These are phyloP conservation scores for Schoenoplectus triqueter DNA, from an alignment of 202 grass and related monocot species.

Conservation along the genomic window DNA sequence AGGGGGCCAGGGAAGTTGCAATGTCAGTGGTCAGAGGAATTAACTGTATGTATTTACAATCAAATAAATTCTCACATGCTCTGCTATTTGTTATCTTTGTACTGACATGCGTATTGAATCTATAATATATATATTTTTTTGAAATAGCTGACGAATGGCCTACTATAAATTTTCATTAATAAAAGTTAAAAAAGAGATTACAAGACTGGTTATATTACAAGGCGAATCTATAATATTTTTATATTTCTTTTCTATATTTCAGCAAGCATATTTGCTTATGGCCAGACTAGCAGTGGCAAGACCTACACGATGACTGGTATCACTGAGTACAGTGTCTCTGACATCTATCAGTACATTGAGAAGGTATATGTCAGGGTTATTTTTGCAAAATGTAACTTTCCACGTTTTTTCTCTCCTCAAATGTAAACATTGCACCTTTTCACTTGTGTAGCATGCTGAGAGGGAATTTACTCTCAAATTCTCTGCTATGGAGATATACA, in stretches of 20 bases:
- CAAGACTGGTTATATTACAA: too few species aligned
- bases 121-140: too few species aligned
- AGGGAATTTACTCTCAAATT: slow-evolving; percentile 80
- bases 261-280: slow-evolving; percentile 96
- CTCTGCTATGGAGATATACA: slow-evolving; percentile 96
- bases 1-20: slow-evolving; percentile 80
- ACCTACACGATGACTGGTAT: slow-evolving; percentile 92
- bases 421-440: background rate
- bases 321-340: slow-evolving; percentile 68
- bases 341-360: slow-evolving; percentile 80
- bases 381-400: background rate
- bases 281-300: slow-evolving; percentile 96
- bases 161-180: too few species aligned
- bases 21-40: slow-evolving; percentile 84
- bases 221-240: background rate
- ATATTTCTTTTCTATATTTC: slow-evolving; percentile 33
- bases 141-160: too few species aligned
- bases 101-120: background rate
- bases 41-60: slow-evolving; percentile 56
- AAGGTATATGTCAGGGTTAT: slow-evolving; percentile 41
- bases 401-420: background rate
- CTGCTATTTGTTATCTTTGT: slow-evolving; percentile 18
- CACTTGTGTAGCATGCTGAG: slow-evolving; percentile 61
- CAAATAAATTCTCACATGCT: background rate
- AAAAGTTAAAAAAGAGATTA: too few species aligned